These are phyloP conservation scores for Eremochloa ophiuroides DNA, from an alignment of 176 grass and related monocot genomes.

Conservation along the genomic window DNA sequence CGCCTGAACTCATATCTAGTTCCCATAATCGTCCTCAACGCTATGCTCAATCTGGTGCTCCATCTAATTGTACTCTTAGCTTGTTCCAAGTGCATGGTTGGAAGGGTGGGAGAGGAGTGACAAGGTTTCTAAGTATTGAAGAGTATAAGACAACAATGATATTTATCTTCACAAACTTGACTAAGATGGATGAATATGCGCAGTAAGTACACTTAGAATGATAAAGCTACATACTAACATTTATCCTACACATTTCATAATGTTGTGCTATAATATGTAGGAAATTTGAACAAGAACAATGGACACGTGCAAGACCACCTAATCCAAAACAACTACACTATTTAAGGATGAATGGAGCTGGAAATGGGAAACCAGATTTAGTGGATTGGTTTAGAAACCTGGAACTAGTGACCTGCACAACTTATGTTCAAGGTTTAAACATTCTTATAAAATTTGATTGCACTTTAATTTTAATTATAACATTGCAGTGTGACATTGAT, in stretches of 20 bases:
- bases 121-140: background rate
- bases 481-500: background rate
- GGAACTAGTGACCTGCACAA: background rate
- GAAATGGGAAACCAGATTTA: background rate
- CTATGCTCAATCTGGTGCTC: background rate
- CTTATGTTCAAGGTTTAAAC: too few species aligned
- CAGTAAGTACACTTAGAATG: background rate
- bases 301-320: background rate
- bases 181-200: constrained; percentile 9
- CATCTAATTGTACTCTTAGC: background rate
- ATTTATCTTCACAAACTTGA: background rate
- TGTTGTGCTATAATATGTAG: background rate
- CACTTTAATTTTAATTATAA: background rate
- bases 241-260: too few species aligned
- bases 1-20: background rate
- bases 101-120: too few species aligned
- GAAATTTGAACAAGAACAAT: constrained; percentile 6
- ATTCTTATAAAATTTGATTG: background rate
- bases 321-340: background rate
- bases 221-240: background rate
- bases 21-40: background rate
- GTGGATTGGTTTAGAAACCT: constrained; percentile 14
- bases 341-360: background rate
- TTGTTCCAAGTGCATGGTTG: constrained; percentile 5
- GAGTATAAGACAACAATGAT: constrained; percentile 3